Evolutionary conservation across 2,329 filamentous ascomycete genomes (phyloP).

Genomic region (Exophiala bonariae): DNA sequence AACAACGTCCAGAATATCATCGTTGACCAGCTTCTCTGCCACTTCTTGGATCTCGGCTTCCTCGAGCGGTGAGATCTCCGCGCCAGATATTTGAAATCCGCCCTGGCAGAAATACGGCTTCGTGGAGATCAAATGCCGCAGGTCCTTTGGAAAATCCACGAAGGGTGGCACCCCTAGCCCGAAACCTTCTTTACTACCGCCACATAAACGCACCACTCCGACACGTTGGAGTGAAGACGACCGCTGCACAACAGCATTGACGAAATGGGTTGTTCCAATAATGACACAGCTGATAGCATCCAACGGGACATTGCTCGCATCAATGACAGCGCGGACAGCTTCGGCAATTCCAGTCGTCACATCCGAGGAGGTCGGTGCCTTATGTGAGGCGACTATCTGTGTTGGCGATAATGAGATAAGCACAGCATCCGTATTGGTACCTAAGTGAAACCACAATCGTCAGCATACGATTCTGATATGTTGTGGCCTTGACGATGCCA

Average conservation of each 20-base stretch:
- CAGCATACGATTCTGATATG: not conserved
- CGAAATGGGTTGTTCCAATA: slow-evolving; percentile 55
- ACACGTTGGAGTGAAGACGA: slow-evolving; percentile 13
- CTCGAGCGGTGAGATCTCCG: slow-evolving; percentile 15
- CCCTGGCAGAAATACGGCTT: slow-evolving; percentile 13
- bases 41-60: slow-evolving; percentile 8
- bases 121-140: slow-evolving; percentile 28
- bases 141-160: slow-evolving; percentile 47
- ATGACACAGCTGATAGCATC: slow-evolving; percentile 46
- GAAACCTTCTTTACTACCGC: slow-evolving; percentile 16
- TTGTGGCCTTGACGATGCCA: not conserved
- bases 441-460: not conserved
- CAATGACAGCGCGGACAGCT: slow-evolving; percentile 38
- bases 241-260: slow-evolving; percentile 37
- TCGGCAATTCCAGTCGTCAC: slow-evolving; percentile 43
- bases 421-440: slow-evolving; percentile 23
- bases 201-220: slow-evolving; percentile 16
- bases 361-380: slow-evolving; percentile 43
- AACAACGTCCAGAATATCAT: slow-evolving; percentile 41
- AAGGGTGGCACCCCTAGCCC: slow-evolving; percentile 42
- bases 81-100: slow-evolving; percentile 16
- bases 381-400: slow-evolving; percentile 27
- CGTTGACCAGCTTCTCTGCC: slow-evolving; percentile 32
- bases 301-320: slow-evolving; percentile 33
- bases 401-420: slow-evolving; percentile 14